phyloP scores from a whole-genome alignment of 768 basidiomycete genomes.

The Serendipita indica region DNA sequence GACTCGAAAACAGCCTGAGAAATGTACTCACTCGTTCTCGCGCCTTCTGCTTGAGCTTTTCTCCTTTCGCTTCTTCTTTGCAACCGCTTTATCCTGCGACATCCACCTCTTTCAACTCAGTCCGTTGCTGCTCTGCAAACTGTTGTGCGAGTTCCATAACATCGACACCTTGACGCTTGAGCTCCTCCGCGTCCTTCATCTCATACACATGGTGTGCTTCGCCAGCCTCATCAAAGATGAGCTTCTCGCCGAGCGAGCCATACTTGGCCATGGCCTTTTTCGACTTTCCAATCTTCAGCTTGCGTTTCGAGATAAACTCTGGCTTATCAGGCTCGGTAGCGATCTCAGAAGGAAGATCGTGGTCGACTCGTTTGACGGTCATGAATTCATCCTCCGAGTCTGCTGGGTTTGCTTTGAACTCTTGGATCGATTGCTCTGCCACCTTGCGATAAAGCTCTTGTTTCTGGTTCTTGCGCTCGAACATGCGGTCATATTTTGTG shows the following conservation, averaged over 20 bases:
- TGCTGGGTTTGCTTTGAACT: constrained; percentile 25
- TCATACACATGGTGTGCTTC: constrained; percentile 69
- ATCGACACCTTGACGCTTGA: constrained; percentile 39
- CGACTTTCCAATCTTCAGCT: constrained; percentile 55
- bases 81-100: constrained; percentile 65
- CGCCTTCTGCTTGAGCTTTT: constrained; percentile 87
- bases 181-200: constrained; percentile 57
- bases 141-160: constrained; percentile 48
- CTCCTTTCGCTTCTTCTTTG: constrained; percentile 75
- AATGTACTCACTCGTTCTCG: constrained; percentile 34
- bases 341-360: constrained; percentile 39
- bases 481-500: constrained; percentile 98
- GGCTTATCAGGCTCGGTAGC: constrained; percentile 24
- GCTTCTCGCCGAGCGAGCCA: constrained; percentile 48
- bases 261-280: constrained; percentile 55
- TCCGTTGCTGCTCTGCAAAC: constrained; percentile 62
- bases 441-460: constrained; percentile 84
- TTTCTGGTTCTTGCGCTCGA: constrained; percentile 87
- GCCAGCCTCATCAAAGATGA: constrained; percentile 86
- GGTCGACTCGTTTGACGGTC: constrained; percentile 82
- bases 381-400: constrained; percentile 70
- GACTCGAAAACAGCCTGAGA: background rate
- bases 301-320: constrained; percentile 69
- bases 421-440: constrained; percentile 42
- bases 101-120: constrained; percentile 56